phyloP scores from a whole-genome alignment of 768 basidiomycete species.

The Arthromyces matolae region DNA sequence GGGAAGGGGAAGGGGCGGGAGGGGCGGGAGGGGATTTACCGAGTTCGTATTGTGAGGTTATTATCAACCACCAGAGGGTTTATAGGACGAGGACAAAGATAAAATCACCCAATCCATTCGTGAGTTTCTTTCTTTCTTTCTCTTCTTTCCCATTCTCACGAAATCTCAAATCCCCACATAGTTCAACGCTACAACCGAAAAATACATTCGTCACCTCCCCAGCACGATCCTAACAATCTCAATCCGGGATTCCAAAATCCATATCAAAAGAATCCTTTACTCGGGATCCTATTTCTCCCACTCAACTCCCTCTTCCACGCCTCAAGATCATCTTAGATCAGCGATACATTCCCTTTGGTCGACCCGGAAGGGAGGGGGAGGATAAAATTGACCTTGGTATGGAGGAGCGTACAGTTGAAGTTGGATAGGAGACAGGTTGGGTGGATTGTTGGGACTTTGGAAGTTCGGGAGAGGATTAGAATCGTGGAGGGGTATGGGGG shows the following conservation, averaged over 20 bases:
- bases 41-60: constrained; percentile 53
- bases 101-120: constrained; percentile 42
- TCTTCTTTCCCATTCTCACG: too few relatives aligned
- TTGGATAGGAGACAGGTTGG: constrained; percentile 57
- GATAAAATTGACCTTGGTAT: constrained; percentile 60
- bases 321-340: constrained; percentile 44
- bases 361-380: constrained; percentile 69
- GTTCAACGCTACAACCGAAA: constrained; percentile 66
- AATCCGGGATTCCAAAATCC: constrained; percentile 55
- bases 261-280: constrained; percentile 63
- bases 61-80: constrained; percentile 41
- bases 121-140: too few relatives aligned
- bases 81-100: constrained; percentile 46
- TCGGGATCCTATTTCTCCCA: constrained; percentile 65
- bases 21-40: constrained; percentile 59
- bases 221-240: constrained; percentile 59
- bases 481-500: too few relatives aligned
- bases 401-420: constrained; percentile 60
- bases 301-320: constrained; percentile 43
- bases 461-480: constrained; percentile 36
- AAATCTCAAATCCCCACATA: constrained; percentile 13
- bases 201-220: constrained; percentile 62
- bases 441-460: constrained; percentile 69
- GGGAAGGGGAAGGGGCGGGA: constrained; percentile 50
- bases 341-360: constrained; percentile 58